Evolutionary conservation across 179 eudicot species (phyloP), one percentile per base, ranked within the genome.

Genomic region (Nepenthes alata): DNA sequence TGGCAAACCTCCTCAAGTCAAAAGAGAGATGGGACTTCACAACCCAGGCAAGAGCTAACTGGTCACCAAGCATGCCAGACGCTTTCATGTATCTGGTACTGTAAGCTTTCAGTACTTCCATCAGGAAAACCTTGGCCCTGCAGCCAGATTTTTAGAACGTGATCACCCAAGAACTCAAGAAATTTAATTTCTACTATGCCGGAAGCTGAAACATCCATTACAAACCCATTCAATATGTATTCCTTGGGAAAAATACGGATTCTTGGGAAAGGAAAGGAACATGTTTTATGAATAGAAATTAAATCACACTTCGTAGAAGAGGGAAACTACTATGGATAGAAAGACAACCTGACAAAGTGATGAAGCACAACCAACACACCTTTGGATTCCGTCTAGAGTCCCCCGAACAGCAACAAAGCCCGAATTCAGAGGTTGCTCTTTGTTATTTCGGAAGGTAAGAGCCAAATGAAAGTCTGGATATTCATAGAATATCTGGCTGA

Each of bases 51-150:
- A 93, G 82, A 55, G 98, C 95, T 68, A 93, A 61, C 72, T 93
- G 96, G 75, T 93, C 98, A 65, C 95, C 98, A 62, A 93, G 84
- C 96, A 93, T 93, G 62, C 95, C 75, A 13, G 93, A 86, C 73
- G 98, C 98, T 72, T 75, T 77, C 87, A 85, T 93, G 82, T 74
- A 93, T 71, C 68, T 86, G 44, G 83, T 75, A 63, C 67, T 78
- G 72, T 86, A 93, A 58, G 81, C 82, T 70, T 80, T 58, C 60
- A 89, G 78, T 44, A 93, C 96, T 69, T 84, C 87, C 60, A 70
- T 70, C 58, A 93, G 74, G 62, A 93, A 89, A 65, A 62, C 79
- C 76, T 71, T 85, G 8, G 79, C 90, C 83, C 96, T 93, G 85
- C 55, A 77, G 37, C 70, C 59, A 53, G 48, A 25, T 63, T 55